Base-by-base conservation (phyloP, 352 stramenopile genomes). In the Phytophthora multivora region DNA sequence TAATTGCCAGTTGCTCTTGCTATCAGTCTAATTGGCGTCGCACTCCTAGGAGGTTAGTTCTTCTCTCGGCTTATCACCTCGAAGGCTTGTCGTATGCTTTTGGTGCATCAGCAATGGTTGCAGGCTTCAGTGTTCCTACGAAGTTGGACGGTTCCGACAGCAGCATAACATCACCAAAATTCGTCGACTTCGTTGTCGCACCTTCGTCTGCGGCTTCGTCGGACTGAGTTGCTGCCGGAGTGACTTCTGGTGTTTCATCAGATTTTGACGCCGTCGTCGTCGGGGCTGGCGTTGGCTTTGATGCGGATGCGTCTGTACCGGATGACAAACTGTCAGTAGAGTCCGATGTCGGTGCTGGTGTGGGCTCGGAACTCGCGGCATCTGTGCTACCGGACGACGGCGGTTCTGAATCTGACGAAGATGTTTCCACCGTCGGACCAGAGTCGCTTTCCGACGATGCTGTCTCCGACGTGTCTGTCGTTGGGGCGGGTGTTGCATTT, bases 61-160 rank as follows among this genome's bases (percentile, higher is more conserved):
- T 45, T 45, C 12, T 25, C 19, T 19, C 9, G 19, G 16, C 12
- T 55, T 41, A 53, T 18, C 21, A 50, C 43, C 52, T 40, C 13
- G 51, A 63, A 7, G 59, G 45, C 4, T 51, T 63, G 36, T 63
- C 39, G 45, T 68, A 69, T 25, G 35, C 16, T 16, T 64, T 69
- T 45, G 40, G 61, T 38, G 26, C 38, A 26, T 60, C 49, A 18
- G 41, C 49, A 13, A 66, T 66, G 11, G 21, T 46, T 33, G 56
- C 63, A 40, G 55, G 63, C 21, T 66, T 71, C 23, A 71, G 30
- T 7, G 49, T 66, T 62, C 35, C 63, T 39, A 71, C 8, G 28
- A 66, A 57, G 36, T 66, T 56, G 21, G 56, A 58, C 13, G 62
- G 47, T 15, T 62, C 63, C 21, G 57, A 70, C 6, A 70, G 19